These are phyloP conservation scores for Pestalotiopsis sp. DNA, from an alignment of 2,329 filamentous ascomycete species.

Conservation along the genomic window DNA sequence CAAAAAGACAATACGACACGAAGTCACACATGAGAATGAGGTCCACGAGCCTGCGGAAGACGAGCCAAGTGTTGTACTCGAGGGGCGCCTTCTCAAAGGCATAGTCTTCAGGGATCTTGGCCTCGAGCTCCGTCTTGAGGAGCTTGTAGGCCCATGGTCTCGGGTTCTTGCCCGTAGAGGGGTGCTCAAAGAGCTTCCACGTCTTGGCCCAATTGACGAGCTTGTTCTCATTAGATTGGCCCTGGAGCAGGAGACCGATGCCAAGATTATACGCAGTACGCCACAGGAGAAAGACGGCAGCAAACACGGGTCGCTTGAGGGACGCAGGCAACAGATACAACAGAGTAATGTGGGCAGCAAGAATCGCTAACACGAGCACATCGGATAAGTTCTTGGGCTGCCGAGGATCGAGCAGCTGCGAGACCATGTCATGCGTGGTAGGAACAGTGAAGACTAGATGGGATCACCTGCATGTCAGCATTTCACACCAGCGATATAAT, in stretches of 20 bases:
- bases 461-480: slow-evolving; percentile 12
- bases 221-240: slow-evolving; percentile 86
- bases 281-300: slow-evolving; percentile 88
- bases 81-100: slow-evolving; percentile 89
- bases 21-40: slow-evolving; percentile 99
- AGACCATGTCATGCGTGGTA: slow-evolving; percentile 98
- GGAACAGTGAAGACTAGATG: slow-evolving; percentile 88
- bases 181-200: slow-evolving; percentile 83
- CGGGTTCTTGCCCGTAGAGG: slow-evolving; percentile 78
- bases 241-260: slow-evolving; percentile 85
- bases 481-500: background rate
- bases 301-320: slow-evolving; percentile 77
- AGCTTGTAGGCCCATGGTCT: slow-evolving; percentile 81
- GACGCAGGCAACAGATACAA: slow-evolving; percentile 73
- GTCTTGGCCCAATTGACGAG: slow-evolving; percentile 87
- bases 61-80: slow-evolving; percentile 99
- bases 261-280: slow-evolving; percentile 89
- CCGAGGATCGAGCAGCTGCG: slow-evolving; percentile 89
- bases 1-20: slow-evolving; percentile 93
- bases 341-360: slow-evolving; percentile 73
- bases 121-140: slow-evolving; percentile 87
- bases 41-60: slow-evolving; percentile 94
- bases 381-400: slow-evolving; percentile 96
- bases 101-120: slow-evolving; percentile 93
- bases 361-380: slow-evolving; percentile 74